These are phyloP conservation scores for Stenogyne calaminthoides DNA, from an alignment of 305 asterid species.

Conservation along the genomic window DNA sequence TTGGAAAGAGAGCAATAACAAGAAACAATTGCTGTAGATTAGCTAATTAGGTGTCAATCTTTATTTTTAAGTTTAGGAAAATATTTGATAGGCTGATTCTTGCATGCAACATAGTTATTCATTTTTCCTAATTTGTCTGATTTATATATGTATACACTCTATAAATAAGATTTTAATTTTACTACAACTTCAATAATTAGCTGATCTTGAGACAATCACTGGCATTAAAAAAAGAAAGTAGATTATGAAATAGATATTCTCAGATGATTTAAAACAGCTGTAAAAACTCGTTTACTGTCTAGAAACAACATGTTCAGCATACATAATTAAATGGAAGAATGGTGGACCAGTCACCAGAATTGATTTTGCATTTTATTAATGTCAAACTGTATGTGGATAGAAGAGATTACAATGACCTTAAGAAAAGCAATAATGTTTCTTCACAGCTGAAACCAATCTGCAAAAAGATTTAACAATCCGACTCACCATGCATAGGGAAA, in stretches of 20 bases:
- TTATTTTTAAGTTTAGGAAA: neutral
- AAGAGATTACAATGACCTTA: neutral
- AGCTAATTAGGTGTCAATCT: neutral
- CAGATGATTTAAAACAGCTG: neutral
- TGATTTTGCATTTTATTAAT: neutral
- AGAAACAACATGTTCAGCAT: neutral
- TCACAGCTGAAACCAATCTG: neutral
- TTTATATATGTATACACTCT: neutral
- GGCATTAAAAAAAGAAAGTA: slow-evolving; percentile 2
- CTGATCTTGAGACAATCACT: neutral
- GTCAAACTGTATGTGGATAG: neutral
- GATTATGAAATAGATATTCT: neutral
- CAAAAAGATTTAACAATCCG: neutral
- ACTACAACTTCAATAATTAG: slow-evolving; percentile 17
- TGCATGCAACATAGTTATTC: neutral
- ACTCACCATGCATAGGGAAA: neutral
- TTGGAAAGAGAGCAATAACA: neutral
- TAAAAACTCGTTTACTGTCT: neutral
- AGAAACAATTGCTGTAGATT: neutral
- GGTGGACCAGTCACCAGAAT: neutral
- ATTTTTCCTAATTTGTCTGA: neutral
- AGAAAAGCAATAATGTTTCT: neutral
- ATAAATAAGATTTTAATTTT: neutral
- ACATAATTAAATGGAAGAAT: neutral
- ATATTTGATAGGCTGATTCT: neutral